Base-by-base conservation (phyloP, 2,329 filamentous ascomycete species). In the Blastomyces percursus region DNA sequence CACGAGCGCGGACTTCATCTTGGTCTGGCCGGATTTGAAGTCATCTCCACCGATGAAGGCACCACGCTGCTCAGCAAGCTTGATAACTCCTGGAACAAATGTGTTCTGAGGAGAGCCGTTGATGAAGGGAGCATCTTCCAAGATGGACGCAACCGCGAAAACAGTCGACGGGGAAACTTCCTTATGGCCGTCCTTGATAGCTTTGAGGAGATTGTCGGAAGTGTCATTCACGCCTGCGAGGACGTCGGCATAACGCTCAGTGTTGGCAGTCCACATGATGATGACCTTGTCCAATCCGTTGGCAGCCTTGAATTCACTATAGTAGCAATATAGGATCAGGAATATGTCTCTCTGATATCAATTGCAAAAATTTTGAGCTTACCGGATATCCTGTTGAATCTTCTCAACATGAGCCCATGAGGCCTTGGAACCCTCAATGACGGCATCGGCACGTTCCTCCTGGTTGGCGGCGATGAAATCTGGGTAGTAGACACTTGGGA, bases 391-490 rank as follows among this genome's bases (percentile, higher is more conserved):
- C 76, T 90, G 84, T 73, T 92, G 91, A 72, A 99, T 87, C 75
- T 93, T 84, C 80, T 97, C 91, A 57, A 99, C 90, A 73, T 99
- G 94, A 63, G 86, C 91, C 78, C 80, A 86, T 75, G 81, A 91
- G 67, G 92, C 92, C 80, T 94, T 95, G 77, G 81, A 84, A 60
- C 94, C 94, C 66, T 88, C 80, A 58, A 97, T 77, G 66, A 96
- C 72, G 72, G 99, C 97, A 79, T 99, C 91, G 67, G 93, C 94
- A 72, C 94, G 89, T 73, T 92, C 91, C 77, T 94, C 92, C 80
- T 99, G 94, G 81, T 99, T 99, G 74, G 94, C 90, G 68, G 94
- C 94, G 73, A 99, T 99, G 82, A 99, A 99, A 78, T 97, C 94
- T 1, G 94, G 94, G 77, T 99, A 99, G 84, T 99, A 99, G 79